A percentile compares a stretch with the other conserved stretches of the same genome.
Evolutionary conservation across 495 filamentous ascomycete species (phyloP).

Genomic region (Tuber borchii): DNA sequence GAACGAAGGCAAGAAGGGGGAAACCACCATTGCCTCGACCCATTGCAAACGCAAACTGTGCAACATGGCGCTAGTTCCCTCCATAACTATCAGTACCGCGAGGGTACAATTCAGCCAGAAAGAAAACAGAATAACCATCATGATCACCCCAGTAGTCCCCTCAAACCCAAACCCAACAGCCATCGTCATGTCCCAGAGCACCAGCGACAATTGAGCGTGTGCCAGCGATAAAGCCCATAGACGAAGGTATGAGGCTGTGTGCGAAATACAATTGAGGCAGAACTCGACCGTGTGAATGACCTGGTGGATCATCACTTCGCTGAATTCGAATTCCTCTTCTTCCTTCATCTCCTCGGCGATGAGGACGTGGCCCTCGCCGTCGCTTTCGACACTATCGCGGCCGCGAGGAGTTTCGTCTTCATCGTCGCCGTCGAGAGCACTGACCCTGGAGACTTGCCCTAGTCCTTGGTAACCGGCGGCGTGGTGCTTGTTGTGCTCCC

Average conservation of each 20-base stretch:
- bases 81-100: conserved; percentile 58
- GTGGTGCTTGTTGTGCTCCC: conserved; percentile 83
- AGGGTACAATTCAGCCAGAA: conserved; percentile 76
- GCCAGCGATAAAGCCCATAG: conserved; percentile 96
- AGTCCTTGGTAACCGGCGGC: conserved; percentile 86
- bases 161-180: conserved; percentile 60
- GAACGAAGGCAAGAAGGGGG: background rate
- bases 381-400: conserved; percentile 69
- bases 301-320: conserved; percentile 96
- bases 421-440: conserved; percentile 79
- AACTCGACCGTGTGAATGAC: conserved; percentile 99
- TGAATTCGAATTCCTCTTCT: conserved; percentile 94
- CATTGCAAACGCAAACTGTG: conserved; percentile 93
- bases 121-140: conserved; percentile 71
- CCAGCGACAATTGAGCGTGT: conserved; percentile 92
- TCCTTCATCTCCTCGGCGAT: conserved; percentile 80
- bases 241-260: conserved; percentile 97
- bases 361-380: conserved; percentile 83
- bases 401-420: conserved; percentile 50
- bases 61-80: conserved; percentile 83
- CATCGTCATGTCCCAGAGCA: conserved; percentile 95
- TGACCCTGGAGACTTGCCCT: conserved; percentile 69
- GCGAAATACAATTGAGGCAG: conserved; percentile 97
- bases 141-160: conserved; percentile 65
- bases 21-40: conserved; percentile 86